Evolutionary conservation across 176 grass and related monocot genomes (phyloP).

Genomic region (Musa beccarii): DNA sequence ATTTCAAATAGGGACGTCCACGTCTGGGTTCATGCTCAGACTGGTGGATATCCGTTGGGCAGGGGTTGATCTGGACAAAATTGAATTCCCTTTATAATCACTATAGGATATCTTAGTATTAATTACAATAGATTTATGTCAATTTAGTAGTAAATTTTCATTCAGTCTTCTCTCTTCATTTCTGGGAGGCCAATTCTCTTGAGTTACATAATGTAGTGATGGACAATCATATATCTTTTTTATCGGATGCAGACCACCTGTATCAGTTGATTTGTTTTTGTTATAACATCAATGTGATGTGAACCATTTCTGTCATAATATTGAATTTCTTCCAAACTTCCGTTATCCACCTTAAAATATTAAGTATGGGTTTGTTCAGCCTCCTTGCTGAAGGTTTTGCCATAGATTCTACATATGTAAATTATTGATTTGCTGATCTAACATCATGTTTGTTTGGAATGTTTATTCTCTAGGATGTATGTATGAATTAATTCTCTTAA

Average conservation of each 20-base stretch:
- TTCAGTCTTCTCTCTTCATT: not conserved
- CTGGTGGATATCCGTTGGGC: too few relatives aligned
- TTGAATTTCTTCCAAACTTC: too few relatives aligned
- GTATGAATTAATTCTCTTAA: not conserved
- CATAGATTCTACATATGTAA: not conserved
- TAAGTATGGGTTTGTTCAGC: not conserved
- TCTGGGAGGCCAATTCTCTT: not conserved
- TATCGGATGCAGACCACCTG: too few relatives aligned
- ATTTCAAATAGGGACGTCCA: too few relatives aligned
- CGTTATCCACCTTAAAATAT: too few relatives aligned
- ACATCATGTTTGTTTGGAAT: not conserved
- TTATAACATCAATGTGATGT: not conserved
- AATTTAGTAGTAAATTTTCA: not conserved
- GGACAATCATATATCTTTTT: too few relatives aligned
- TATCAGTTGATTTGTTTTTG: not conserved
- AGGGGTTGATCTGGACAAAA: too few relatives aligned
- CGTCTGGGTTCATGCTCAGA: too few relatives aligned
- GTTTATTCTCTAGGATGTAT: not conserved
- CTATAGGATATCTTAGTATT: too few relatives aligned
- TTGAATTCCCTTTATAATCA: too few relatives aligned
- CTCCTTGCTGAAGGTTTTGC: not conserved
- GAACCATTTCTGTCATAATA: too few relatives aligned
- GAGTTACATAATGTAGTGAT: too few relatives aligned
- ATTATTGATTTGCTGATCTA: not conserved
- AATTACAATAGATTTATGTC: not conserved